These are phyloP conservation scores for Alternaria sp. DNA, from an alignment of 2,329 filamentous ascomycete genomes.

Conservation along the genomic window DNA sequence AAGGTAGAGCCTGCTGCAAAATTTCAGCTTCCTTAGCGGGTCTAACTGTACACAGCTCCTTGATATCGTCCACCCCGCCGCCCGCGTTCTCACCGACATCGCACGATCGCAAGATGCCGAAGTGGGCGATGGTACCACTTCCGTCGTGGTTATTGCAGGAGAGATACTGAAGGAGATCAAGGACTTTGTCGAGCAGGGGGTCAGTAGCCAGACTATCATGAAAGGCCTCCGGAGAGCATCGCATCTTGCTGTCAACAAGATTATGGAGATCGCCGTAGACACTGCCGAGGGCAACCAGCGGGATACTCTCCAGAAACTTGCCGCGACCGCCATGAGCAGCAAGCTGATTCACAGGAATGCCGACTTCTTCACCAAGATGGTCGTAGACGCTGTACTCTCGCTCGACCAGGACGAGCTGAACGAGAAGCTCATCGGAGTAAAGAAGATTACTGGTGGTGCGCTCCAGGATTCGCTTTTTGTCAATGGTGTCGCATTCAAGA, in stretches of 20 bases:
- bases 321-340: constrained; percentile 97
- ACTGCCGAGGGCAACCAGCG: constrained; percentile 83
- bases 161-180: constrained; percentile 97
- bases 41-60: constrained; percentile 71
- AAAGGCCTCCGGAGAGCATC: constrained; percentile 92
- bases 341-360: constrained; percentile 99
- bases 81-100: constrained; percentile 96
- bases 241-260: constrained; percentile 94
- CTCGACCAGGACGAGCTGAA: constrained; percentile 97
- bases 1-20: constrained; percentile 68
- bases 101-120: constrained; percentile 98
- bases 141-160: constrained; percentile 95
- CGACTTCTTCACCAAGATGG: constrained; percentile 97
- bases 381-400: constrained; percentile 93
- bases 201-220: constrained; percentile 97
- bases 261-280: constrained; percentile 94
- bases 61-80: constrained; percentile 97
- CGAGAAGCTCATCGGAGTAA: constrained; percentile 96
- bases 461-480: constrained; percentile 96
- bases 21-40: not conserved
- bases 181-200: constrained; percentile 94
- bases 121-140: constrained; percentile 97
- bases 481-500: constrained; percentile 99
- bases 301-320: constrained; percentile 88
- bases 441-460: constrained; percentile 96